A percentile compares a stretch with the other conserved stretches of the same genome.
phyloP scores from a whole-genome alignment of 352 stramenopile species.

The Pilasporangium apinafurcum region DNA sequence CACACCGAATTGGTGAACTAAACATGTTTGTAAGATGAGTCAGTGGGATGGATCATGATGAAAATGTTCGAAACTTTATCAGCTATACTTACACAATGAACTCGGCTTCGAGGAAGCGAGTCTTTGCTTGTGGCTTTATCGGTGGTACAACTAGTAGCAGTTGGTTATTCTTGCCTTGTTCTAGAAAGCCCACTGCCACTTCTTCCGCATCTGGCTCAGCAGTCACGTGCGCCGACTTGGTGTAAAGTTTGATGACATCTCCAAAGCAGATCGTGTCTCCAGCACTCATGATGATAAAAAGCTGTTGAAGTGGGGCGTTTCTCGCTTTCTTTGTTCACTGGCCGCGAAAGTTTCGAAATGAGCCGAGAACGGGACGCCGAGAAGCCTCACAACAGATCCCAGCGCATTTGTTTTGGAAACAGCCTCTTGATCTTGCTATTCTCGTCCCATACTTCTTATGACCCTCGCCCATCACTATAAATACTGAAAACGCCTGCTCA shows the following conservation, averaged over 20 bases:
- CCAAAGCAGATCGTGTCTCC: slow-evolving; percentile 36
- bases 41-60: no score
- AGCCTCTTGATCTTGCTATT: no score
- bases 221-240: slow-evolving; percentile 27
- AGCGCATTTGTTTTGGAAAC: no score
- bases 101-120: slow-evolving; percentile 44
- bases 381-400: no score
- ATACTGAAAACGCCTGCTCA: no score
- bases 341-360: background rate
- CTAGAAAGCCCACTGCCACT: slow-evolving; percentile 35
- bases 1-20: slow-evolving; percentile 31
- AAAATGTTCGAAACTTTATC: no score
- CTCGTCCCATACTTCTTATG: no score
- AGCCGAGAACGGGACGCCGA: no score
- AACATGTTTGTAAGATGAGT: no score
- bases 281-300: slow-evolving; percentile 12
- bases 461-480: no score
- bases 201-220: slow-evolving; percentile 5
- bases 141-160: slow-evolving; percentile 50
- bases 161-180: slow-evolving; percentile 37
- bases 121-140: slow-evolving; percentile 28
- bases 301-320: slow-evolving; percentile 1
- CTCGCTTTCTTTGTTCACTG: no score
- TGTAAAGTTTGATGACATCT: slow-evolving; percentile 40
- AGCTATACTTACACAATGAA: slow-evolving; percentile 55